These are phyloP conservation scores for Lactarius vividus DNA, from an alignment of 768 basidiomycete species.

Conservation along the genomic window DNA sequence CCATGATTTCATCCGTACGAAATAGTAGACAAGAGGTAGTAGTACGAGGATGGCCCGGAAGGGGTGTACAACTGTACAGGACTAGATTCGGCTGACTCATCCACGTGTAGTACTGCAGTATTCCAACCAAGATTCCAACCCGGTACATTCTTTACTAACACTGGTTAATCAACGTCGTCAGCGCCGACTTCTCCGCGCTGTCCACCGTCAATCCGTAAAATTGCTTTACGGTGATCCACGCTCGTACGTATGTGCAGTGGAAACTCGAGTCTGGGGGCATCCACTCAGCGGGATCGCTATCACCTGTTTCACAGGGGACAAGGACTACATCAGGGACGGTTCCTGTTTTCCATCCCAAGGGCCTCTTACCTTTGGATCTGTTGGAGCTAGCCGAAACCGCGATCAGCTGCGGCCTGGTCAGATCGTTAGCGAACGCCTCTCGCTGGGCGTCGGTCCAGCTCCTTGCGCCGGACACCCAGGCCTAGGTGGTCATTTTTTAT, in stretches of 20 bases:
- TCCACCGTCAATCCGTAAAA: constrained; percentile 50
- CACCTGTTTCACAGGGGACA: constrained; percentile 35
- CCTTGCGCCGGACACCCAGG: constrained; percentile 56
- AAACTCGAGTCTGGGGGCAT: constrained; percentile 48
- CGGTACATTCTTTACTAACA: neutral
- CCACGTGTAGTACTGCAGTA: neutral
- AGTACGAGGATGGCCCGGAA: neutral
- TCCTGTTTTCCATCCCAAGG: neutral
- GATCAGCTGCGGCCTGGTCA: constrained; percentile 52
- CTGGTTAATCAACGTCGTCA: constrained; percentile 38
- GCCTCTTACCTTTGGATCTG: constrained; percentile 43
- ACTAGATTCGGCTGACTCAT: neutral
- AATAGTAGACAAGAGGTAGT: neutral
- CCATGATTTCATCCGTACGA: neutral
- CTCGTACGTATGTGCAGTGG: constrained; percentile 51
- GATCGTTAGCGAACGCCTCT: constrained; percentile 53
- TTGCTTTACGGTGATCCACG: constrained; percentile 51
- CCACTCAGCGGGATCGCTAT: constrained; percentile 52
- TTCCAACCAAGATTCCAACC: neutral
- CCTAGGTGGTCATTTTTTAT: constrained; percentile 32
- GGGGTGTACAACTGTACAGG: too few species aligned
- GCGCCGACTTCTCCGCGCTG: constrained; percentile 48
- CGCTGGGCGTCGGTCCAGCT: constrained; percentile 50
- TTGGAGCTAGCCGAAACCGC: constrained; percentile 50
- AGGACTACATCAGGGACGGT: neutral